phyloP scores from a whole-genome alignment of 805 yeast genomes.

The Priceomyces fermenticarens region DNA sequence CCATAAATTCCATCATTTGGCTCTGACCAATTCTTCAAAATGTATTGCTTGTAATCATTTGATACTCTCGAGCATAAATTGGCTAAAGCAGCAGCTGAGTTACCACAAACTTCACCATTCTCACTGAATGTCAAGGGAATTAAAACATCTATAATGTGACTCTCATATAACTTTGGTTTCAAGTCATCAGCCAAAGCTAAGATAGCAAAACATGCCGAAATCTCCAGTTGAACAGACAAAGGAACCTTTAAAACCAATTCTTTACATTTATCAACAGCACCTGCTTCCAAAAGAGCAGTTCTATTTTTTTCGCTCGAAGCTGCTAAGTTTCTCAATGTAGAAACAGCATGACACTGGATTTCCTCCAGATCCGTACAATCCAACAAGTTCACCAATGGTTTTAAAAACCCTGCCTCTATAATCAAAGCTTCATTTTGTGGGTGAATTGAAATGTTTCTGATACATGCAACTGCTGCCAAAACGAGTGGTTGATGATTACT shows the following conservation, averaged over 20 bases:
- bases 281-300: slow-evolving; percentile 87
- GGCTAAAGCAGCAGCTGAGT: slow-evolving; percentile 97
- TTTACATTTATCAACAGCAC: slow-evolving; percentile 91
- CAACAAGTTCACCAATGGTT: slow-evolving; percentile 82
- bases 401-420: slow-evolving; percentile 93
- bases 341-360: slow-evolving; percentile 97
- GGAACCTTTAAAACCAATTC: slow-evolving; percentile 82
- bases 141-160: slow-evolving; percentile 82
- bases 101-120: slow-evolving; percentile 95
- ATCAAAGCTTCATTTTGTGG: slow-evolving; percentile 94
- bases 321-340: slow-evolving; percentile 92
- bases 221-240: slow-evolving; percentile 92
- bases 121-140: slow-evolving; percentile 86
- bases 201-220: slow-evolving; percentile 95
- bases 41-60: slow-evolving; percentile 69
- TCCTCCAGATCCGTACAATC: slow-evolving; percentile 89
- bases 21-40: slow-evolving; percentile 71
- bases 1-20: slow-evolving; percentile 86
- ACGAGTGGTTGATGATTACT: slow-evolving; percentile 89
- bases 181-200: slow-evolving; percentile 94
- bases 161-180: slow-evolving; percentile 75
- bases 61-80: slow-evolving; percentile 86
- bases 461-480: slow-evolving; percentile 96
- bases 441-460: slow-evolving; percentile 93
- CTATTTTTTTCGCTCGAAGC: slow-evolving; percentile 93